phyloP scores from a whole-genome alignment of 176 grass and related monocot genomes.

The Rhynchospora tenuis region DNA sequence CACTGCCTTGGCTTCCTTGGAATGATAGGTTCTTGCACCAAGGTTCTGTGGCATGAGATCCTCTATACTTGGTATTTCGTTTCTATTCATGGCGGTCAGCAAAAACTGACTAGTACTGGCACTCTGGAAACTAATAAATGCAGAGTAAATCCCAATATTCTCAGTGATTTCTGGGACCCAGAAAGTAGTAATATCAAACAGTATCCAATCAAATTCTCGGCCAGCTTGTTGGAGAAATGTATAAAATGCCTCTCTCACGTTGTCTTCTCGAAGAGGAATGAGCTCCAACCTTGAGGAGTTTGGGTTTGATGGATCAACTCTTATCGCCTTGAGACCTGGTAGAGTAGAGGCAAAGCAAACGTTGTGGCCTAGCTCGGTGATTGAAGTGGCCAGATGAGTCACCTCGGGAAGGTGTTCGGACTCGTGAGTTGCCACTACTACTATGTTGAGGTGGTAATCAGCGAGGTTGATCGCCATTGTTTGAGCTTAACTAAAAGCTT shows the following conservation, averaged over 20 bases:
- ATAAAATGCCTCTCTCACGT: neutral
- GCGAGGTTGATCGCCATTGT: too few relatives aligned
- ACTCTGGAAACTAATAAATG: neutral
- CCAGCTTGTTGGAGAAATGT: neutral
- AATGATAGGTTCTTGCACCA: neutral
- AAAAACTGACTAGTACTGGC: neutral
- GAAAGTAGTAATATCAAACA: neutral
- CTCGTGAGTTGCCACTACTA: neutral
- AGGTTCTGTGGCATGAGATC: neutral
- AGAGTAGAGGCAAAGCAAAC: neutral
- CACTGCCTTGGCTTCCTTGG: neutral
- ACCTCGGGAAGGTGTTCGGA: neutral
- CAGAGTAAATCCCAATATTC: neutral
- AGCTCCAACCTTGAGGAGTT: neutral
- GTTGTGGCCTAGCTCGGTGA: neutral
- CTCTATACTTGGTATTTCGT: neutral
- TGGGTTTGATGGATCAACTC: neutral
- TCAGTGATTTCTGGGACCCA: neutral
- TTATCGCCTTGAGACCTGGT: neutral
- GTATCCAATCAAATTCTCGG: neutral
- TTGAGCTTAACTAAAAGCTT: too few relatives aligned
- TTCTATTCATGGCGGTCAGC: neutral
- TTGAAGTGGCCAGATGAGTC: neutral
- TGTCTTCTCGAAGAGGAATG: neutral
- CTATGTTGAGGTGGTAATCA: neutral